These are phyloP conservation scores for Tolypocladium sp. DNA, from an alignment of 2,329 filamentous ascomycete genomes.

Conservation along the genomic window DNA sequence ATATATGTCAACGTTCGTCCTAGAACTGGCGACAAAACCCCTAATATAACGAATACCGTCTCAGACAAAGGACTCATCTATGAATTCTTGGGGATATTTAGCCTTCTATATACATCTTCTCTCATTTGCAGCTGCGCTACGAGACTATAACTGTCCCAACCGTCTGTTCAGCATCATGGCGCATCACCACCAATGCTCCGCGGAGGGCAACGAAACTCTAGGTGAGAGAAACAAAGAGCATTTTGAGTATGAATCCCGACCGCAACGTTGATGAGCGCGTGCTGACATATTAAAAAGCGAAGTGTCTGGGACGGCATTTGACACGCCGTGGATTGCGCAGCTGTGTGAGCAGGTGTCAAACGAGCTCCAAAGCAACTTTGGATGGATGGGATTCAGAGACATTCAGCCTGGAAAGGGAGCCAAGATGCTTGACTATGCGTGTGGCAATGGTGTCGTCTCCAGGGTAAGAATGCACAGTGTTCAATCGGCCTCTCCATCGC, in stretches of 20 bases:
- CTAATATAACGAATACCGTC: too few relatives aligned
- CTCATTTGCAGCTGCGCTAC: conserved; percentile 3
- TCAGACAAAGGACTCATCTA: too few relatives aligned
- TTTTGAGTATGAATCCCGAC: conserved; percentile 11
- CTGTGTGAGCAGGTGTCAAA: conserved; percentile 14
- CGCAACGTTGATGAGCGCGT: not conserved
- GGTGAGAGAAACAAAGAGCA: conserved; percentile 14
- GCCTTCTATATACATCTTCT: too few relatives aligned
- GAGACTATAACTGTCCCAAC: conserved; percentile 1
- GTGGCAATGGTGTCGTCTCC: conserved; percentile 18
- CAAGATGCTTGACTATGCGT: conserved; percentile 22
- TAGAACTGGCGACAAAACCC: too few relatives aligned
- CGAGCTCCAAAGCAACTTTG: conserved; percentile 13
- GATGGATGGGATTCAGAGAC: conserved; percentile 14
- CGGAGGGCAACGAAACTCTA: conserved; percentile 3
- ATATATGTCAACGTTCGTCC: too few relatives aligned
- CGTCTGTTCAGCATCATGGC: conserved; percentile 9
- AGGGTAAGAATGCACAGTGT: not conserved
- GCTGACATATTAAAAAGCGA: conserved; percentile 6
- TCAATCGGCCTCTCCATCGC: not conserved
- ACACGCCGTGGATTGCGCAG: conserved; percentile 14
- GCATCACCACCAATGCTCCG: conserved; percentile 6
- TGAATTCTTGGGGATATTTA: too few relatives aligned
- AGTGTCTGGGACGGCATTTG: conserved; percentile 7
- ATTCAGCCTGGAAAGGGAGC: not conserved